Evolutionary conservation across 306 rosid species (phyloP), one percentile per base, ranked within the genome.

Genomic region (Quercus engelmannii): DNA sequence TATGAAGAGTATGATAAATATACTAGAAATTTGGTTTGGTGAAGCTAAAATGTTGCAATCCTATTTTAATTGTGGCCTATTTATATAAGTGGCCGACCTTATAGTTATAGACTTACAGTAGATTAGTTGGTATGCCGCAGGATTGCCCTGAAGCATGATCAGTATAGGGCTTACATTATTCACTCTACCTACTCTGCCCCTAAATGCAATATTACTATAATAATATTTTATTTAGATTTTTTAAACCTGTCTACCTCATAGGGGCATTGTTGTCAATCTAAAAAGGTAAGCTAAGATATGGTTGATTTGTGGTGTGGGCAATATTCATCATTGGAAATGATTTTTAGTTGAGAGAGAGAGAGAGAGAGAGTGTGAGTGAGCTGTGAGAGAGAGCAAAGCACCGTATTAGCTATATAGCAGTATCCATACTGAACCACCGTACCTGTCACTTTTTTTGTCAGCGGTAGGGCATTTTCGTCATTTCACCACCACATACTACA

Each of bases 271-370:
- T 28, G 85, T 77, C 69, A 71, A 19, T 55, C 18, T 1, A 12
- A 4, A 1, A 8, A 51, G 12, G 21, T 3, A 10, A 19, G 15
- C 35, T 6, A 14, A 73, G 74, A 76, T 78, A 77, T 75, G 65
- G 72, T 56, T 56, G 51, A 55, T 76, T 68, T 63, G 79, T 74
- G 85, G 74, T 63, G 79, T 74, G 85, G 78, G 79, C 75, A 57
- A n/a, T 17, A 69, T 56, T 73, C 85, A 82, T 82, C 76, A 77
- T 82, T 82, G 72, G 65, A 73, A 82, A 82, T 82, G 79, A 82
- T 82, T 41, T 41, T 82, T 77, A 41, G 38, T 30, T 18, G 17
- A 8, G 58, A 77, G 65, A 21, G 8, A 35, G 55, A 38, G 46
- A 1, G 43, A 41, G 46, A 4, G 35, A 31, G 35, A 4, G 35